Conservation (phyloP, 2,329 filamentous ascomycete genomes). For the Pseudocercospora macadamiae region DNA sequence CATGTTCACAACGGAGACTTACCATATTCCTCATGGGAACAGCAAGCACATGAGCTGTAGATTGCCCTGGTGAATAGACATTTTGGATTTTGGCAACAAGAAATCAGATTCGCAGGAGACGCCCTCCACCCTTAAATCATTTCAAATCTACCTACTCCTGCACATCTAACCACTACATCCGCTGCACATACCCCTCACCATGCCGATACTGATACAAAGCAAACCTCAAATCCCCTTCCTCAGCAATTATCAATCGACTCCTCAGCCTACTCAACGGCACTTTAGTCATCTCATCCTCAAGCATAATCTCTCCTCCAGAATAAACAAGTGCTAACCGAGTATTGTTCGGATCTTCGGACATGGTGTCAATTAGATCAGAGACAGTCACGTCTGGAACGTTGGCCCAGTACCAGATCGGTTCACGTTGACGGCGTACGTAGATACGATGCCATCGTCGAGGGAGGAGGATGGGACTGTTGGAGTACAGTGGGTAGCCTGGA, state of each 20-base stretch:
- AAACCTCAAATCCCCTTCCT: conserved; percentile 4
- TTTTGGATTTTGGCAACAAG: no score
- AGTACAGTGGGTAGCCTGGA: neutral
- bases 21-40: no score
- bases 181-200: no score
- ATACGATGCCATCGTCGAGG: neutral
- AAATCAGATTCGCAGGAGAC: no score
- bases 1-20: no score
- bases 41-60: no score
- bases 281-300: neutral
- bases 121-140: no score
- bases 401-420: neutral
- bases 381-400: neutral
- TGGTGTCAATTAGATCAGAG: neutral
- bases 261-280: neutral
- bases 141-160: no score
- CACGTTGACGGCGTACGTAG: neutral
- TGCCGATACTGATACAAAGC: no score
- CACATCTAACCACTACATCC: no score
- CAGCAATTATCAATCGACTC: neutral
- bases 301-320: neutral
- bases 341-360: neutral
- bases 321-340: neutral
- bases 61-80: no score
- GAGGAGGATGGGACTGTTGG: neutral